phyloP scores from a whole-genome alignment of 768 basidiomycete genomes.

The Mycena galericulata region DNA sequence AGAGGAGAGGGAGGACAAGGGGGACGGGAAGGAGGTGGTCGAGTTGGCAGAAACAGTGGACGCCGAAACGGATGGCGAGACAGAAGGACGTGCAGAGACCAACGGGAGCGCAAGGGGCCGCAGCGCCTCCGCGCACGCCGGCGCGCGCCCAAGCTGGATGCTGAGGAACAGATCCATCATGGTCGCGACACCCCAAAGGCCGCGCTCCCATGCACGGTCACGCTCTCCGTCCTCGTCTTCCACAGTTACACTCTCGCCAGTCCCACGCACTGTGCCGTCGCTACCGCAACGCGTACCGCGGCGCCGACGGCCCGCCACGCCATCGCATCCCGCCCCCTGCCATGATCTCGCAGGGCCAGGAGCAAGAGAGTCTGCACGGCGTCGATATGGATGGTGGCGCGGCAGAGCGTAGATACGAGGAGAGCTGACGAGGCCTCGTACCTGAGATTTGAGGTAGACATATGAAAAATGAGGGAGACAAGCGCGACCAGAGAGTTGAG shows the following conservation, averaged over 20 bases:
- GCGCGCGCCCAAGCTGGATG: conserved; percentile 43
- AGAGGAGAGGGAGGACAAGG: neutral
- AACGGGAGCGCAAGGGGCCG: conserved; percentile 9
- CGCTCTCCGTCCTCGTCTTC: too few species aligned
- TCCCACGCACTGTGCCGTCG: neutral
- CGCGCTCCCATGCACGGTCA: conserved; percentile 30
- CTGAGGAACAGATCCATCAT: conserved; percentile 44
- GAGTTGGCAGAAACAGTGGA: conserved; percentile 3
- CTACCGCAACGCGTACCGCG: conserved; percentile 3
- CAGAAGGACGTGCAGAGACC: neutral
- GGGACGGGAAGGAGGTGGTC: neutral
- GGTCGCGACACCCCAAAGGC: conserved; percentile 40
- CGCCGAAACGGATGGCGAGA: too few species aligned
- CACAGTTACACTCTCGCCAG: too few species aligned
- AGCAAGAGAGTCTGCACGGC: conserved; percentile 42
- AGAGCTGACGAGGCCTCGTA: conserved; percentile 21
- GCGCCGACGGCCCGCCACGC: conserved; percentile 44
- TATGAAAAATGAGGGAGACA: too few species aligned
- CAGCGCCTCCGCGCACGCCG: conserved; percentile 38
- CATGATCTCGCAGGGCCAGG: conserved; percentile 42
- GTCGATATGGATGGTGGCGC: conserved; percentile 30
- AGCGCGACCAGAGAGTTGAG: too few species aligned
- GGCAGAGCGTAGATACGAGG: conserved; percentile 7
- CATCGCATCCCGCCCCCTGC: conserved; percentile 42
- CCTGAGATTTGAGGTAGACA: neutral